Conservation (phyloP, 257 asterid genomes). For the Solanum peruvianum region DNA sequence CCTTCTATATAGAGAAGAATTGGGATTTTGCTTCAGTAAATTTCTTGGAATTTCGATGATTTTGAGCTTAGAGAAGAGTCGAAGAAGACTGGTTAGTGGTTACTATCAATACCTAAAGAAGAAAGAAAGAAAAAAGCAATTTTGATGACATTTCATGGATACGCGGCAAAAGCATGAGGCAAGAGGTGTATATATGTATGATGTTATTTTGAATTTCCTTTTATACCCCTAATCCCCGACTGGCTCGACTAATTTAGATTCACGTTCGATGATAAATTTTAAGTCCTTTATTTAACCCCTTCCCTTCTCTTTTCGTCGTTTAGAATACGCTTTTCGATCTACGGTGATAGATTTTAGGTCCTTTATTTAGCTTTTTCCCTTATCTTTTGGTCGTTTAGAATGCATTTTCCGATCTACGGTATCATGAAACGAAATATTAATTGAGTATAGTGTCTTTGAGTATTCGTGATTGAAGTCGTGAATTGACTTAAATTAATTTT, state of each 20-base stretch:
- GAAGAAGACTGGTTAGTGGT: not conserved
- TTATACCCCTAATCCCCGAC: not conserved
- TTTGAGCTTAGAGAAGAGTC: not conserved
- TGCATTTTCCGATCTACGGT: too few relatives aligned
- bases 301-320: too few relatives aligned
- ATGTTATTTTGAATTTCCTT: not conserved
- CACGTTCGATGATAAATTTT: not conserved
- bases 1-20: not conserved
- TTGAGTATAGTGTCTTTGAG: not conserved
- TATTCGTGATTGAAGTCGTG: not conserved
- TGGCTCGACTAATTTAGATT: not conserved
- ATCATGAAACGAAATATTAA: too few relatives aligned
- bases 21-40: not conserved
- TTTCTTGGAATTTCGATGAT: not conserved
- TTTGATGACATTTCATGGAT: not conserved
- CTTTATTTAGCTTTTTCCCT: not conserved
- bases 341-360: not conserved
- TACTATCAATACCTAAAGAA: not conserved
- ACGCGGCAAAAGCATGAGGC: constrained; percentile 9
- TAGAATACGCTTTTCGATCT: too few relatives aligned
- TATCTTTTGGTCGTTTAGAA: too few relatives aligned
- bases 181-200: not conserved
- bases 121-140: not conserved
- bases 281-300: not conserved
- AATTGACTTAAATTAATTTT: too few relatives aligned